A percentile compares a stretch with the other conserved stretches of the same genome.
Conservation (phyloP, 108 stramenopile species). For the Skeletonema menzelii region DNA sequence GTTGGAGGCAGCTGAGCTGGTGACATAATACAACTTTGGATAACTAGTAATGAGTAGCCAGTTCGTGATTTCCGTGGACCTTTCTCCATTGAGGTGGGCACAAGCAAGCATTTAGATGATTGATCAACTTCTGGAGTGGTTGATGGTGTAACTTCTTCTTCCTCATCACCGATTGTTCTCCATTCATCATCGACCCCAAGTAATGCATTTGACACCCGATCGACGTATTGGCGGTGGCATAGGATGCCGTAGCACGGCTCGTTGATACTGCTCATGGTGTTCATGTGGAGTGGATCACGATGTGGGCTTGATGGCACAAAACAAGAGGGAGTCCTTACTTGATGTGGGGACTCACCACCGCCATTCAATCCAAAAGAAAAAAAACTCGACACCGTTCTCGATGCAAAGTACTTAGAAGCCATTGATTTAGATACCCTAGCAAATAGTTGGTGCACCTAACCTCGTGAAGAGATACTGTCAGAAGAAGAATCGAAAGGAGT, state of each 20-base stretch:
- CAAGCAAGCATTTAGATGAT: conserved; percentile 9
- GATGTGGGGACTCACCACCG: not conserved
- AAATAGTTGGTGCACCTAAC: too few relatives aligned
- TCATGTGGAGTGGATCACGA: too few relatives aligned
- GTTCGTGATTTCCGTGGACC: conserved; percentile 31
- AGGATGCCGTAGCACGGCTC: conserved; percentile 32
- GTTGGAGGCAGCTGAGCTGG: conserved; percentile 40
- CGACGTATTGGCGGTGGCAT: conserved; percentile 40
- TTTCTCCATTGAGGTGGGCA: conserved; percentile 30
- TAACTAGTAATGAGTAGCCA: conserved; percentile 29
- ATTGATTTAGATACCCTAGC: too few relatives aligned
- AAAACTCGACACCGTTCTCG: too few relatives aligned
- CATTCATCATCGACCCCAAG: conserved; percentile 17
- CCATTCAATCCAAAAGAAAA: not conserved
- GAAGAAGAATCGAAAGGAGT: too few relatives aligned
- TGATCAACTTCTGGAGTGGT: not conserved
- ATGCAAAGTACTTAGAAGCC: too few relatives aligned
- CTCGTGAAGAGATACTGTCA: too few relatives aligned
- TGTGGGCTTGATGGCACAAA: not conserved
- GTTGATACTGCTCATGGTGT: not conserved
- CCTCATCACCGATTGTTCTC: conserved; percentile 5
- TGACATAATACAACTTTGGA: conserved; percentile 13
- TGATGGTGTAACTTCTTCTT: not conserved
- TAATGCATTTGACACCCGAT: conserved; percentile 34
- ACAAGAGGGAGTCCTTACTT: not conserved